Percentiles rank a stretch among this genome's conserved stretches.
These are phyloP conservation scores for Punctularia strigosozonata DNA, from an alignment of 768 basidiomycete genomes.

Conservation along the genomic window DNA sequence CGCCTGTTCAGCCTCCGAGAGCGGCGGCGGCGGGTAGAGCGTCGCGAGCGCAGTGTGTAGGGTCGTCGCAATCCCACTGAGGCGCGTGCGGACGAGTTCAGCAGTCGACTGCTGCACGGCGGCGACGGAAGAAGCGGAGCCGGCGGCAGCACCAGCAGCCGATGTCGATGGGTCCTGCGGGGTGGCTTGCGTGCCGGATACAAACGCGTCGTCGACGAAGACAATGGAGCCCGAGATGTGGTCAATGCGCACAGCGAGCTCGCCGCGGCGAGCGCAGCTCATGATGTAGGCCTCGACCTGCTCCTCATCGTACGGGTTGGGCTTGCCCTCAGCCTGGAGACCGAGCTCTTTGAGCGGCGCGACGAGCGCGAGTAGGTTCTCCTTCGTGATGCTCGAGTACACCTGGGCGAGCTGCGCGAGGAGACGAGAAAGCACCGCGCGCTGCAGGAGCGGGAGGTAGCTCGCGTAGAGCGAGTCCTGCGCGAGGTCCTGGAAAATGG, in stretches of 20 bases:
- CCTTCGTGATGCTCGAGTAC: slow-evolving; percentile 78
- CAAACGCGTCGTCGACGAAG: slow-evolving; percentile 72
- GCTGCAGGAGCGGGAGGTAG: slow-evolving; percentile 83
- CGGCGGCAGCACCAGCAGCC: slow-evolving; percentile 18
- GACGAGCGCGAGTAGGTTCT: slow-evolving; percentile 67
- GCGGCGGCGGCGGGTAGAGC: slow-evolving; percentile 33
- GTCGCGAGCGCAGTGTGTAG: slow-evolving; percentile 59
- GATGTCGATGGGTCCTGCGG: slow-evolving; percentile 23
- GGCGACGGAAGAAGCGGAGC: too few species aligned
- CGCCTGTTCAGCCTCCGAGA: slow-evolving; percentile 43
- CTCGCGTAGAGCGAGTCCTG: slow-evolving; percentile 52
- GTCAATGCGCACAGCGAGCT: slow-evolving; percentile 78
- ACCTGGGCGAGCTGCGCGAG: slow-evolving; percentile 88
- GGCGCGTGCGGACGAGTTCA: slow-evolving; percentile 64
- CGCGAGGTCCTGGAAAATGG: slow-evolving; percentile 55
- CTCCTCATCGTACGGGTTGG: slow-evolving; percentile 45
- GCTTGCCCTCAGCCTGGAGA: slow-evolving; percentile 21
- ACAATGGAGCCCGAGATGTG: slow-evolving; percentile 77
- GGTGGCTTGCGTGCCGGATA: slow-evolving; percentile 10
- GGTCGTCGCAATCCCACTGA: slow-evolving; percentile 62
- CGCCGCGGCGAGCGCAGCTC: slow-evolving; percentile 80
- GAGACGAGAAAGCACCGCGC: slow-evolving; percentile 83
- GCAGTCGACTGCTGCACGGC: slow-evolving; percentile 66
- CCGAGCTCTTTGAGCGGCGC: slow-evolving; percentile 54
- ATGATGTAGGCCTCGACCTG: slow-evolving; percentile 88